Evolutionary conservation across 495 filamentous ascomycete species (phyloP), one percentile per base, ranked within the genome.

Genomic region (Talaromyces adpressus): DNA sequence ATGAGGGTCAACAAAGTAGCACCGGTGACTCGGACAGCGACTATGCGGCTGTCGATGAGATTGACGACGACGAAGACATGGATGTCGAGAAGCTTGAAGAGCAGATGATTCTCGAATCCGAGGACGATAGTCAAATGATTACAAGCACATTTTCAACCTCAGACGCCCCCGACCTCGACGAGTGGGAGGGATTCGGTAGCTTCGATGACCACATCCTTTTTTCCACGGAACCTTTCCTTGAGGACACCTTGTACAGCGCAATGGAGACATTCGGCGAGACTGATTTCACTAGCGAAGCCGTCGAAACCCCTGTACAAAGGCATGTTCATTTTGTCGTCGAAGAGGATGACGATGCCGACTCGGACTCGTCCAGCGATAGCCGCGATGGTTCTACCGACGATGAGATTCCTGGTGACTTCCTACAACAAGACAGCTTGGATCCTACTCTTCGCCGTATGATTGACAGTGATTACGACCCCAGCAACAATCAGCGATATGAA

Each of bases 21-120:
- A 69, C 73, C 57, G 72, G 74, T 32, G 75, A 78, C 12, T 79
- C 78, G 41, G 88, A 92, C 66, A 87, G 89, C 68, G 81, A 84
- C 41, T 91, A 93, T 71, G 87, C 87, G 14, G 90, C 81, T 18
- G 86, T 93, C 36, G 87, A 92, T 66, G 84, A 90, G 41, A 88
- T 95, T 64, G 90, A 92, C 56, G 88, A 91, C 64, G 88, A 90
- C 58, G 88, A 91, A 72, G 89, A 91, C 66, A 82, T 86, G 69
- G 84, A 87, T 77, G 81, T 91, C 27, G 82, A 87, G 67, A 83
- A 85, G 74, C 77, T 84, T 67, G 90, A 94, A 81, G 90, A 91
- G 75, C 75, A 85, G 70, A 81, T 86, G 66, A 89, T 92, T 58
- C 79, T 91, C 57, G 79, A 81, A 59, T 84, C 83, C 1, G 80